These are phyloP conservation scores for Boletus huronensis DNA, from an alignment of 768 basidiomycete species.

Conservation along the genomic window DNA sequence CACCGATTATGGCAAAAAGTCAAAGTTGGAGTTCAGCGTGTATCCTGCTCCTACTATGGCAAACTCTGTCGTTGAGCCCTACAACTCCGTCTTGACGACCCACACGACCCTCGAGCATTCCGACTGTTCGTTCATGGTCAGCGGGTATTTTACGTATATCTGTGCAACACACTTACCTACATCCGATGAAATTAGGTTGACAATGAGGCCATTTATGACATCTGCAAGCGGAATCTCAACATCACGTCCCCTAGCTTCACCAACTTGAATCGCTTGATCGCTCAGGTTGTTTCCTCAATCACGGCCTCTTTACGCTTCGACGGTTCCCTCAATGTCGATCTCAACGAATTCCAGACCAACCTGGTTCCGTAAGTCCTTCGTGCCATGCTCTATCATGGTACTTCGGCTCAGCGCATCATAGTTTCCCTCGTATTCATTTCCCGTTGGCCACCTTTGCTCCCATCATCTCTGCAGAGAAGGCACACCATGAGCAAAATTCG, in stretches of 20 bases:
- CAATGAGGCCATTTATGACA: conserved; percentile 78
- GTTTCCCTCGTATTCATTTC: conserved; percentile 99
- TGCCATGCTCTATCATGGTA: not conserved
- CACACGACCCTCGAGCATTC: conserved; percentile 99
- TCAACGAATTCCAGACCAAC: conserved; percentile 99
- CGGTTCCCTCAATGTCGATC: conserved; percentile 61
- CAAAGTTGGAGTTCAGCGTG: conserved; percentile 96
- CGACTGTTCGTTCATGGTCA: conserved; percentile 98
- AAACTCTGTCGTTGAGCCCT: conserved; percentile 96
- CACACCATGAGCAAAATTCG: conserved; percentile 94
- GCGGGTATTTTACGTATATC: conserved; percentile 16
- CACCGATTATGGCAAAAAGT: conserved; percentile 98
- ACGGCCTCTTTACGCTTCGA: conserved; percentile 83
- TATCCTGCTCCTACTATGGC: conserved; percentile 93
- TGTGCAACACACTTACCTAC: conserved; percentile 1
- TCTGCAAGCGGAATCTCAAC: conserved; percentile 86
- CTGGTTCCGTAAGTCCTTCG: conserved; percentile 77
- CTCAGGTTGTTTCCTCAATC: conserved; percentile 97
- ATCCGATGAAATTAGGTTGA: conserved; percentile 48
- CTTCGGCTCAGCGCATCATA: conserved; percentile 26
- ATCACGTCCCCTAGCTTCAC: conserved; percentile 86
- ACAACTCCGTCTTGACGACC: conserved; percentile 95
- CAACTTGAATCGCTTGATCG: conserved; percentile 95
- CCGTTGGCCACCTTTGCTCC: conserved; percentile 96
- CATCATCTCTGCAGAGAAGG: conserved; percentile 91